Evolutionary conservation across 139 green algal genomes (phyloP).

Genomic region (Asterochloris sp.): DNA sequence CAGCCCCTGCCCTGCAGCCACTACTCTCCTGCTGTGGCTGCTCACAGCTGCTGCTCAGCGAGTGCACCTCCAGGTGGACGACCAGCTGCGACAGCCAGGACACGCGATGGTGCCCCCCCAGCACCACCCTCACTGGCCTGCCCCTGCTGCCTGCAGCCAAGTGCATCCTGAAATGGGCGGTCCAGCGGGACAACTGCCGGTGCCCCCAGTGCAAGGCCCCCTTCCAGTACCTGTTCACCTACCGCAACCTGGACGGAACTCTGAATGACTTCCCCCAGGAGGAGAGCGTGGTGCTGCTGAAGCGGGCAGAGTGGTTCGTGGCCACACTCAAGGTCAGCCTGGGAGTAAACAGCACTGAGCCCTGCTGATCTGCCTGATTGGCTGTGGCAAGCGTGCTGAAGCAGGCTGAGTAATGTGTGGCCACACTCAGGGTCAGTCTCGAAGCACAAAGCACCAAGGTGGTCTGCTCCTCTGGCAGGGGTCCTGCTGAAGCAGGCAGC

Average conservation of each 20-base stretch:
- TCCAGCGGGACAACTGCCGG: conserved; percentile 50
- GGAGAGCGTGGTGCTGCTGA: conserved; percentile 77
- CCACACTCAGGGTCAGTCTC: background rate
- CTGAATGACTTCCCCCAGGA: conserved; percentile 70
- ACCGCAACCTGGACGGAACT: conserved; percentile 64
- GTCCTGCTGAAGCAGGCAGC: background rate
- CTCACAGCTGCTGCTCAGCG: no score
- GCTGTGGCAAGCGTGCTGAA: background rate
- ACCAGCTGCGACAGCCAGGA: background rate
- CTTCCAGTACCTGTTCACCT: conserved; percentile 36
- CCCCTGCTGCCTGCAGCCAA: conserved; percentile 33
- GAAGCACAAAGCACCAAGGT: no score
- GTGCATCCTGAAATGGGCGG: conserved; percentile 80
- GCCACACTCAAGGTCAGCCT: conserved; percentile 47
- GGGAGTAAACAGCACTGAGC: background rate
- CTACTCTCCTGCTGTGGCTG: no score
- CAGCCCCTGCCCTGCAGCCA: no score
- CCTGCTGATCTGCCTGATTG: background rate
- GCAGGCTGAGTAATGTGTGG: background rate
- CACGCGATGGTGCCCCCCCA: background rate
- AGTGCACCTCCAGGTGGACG: no score
- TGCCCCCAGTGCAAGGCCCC: conserved; percentile 80
- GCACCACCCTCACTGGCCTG: background rate
- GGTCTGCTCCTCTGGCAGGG: background rate
- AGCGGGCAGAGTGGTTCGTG: conserved; percentile 75